Conservation (phyloP, 768 basidiomycete species). For the Cyclocybe aegerita region DNA sequence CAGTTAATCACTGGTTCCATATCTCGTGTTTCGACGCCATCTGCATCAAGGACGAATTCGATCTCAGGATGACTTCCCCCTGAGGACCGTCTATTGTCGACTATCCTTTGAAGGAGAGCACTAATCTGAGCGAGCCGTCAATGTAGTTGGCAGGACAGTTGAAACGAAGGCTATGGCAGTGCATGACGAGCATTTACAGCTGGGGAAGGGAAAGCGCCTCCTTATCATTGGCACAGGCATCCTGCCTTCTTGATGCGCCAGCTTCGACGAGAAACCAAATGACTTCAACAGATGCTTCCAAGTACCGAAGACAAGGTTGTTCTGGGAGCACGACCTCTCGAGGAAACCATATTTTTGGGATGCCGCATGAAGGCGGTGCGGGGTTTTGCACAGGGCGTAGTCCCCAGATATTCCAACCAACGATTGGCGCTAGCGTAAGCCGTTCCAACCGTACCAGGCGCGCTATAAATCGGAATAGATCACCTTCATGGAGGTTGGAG, state of each 20-base stretch:
- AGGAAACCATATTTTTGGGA: neutral
- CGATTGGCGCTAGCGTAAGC: constrained; percentile 15
- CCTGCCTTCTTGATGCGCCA: neutral
- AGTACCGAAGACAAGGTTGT: neutral
- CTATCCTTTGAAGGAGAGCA: constrained; percentile 3
- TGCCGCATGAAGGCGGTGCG: neutral
- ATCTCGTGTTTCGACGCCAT: constrained; percentile 15
- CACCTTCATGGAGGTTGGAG: constrained; percentile 11
- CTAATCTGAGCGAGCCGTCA: constrained; percentile 11
- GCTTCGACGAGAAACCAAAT: constrained; percentile 10
- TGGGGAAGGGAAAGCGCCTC: neutral
- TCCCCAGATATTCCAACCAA: constrained; percentile 9
- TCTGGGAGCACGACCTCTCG: neutral
- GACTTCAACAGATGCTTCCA: constrained; percentile 15
- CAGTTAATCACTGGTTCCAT: constrained; percentile 12
- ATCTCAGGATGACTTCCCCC: neutral
- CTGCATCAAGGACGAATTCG: neutral
- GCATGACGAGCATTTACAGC: constrained; percentile 12
- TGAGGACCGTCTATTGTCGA: no score
- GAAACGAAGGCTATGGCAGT: constrained; percentile 6
- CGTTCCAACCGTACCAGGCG: constrained; percentile 10
- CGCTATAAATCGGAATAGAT: constrained; percentile 15
- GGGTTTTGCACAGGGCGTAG: neutral
- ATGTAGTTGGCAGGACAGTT: constrained; percentile 16
- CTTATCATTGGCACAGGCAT: neutral